A percentile compares a stretch with the other conserved stretches of the same genome.
Evolutionary conservation across 169 alveolate species (phyloP).

Genomic region (Cryptosporidium felis): DNA sequence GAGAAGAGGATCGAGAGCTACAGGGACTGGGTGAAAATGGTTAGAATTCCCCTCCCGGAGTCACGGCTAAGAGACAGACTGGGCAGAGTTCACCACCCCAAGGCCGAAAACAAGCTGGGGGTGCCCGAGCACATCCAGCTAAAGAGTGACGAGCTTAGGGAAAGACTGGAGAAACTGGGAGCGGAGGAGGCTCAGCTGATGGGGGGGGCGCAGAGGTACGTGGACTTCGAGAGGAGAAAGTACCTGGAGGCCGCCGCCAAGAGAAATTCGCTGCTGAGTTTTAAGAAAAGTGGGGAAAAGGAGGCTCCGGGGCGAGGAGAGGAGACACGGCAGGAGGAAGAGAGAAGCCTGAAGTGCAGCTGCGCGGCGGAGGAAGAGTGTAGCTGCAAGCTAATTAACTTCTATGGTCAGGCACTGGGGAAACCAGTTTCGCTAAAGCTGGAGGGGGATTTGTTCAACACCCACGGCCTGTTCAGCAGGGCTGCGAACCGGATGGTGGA

Average conservation of each 20-base stretch:
- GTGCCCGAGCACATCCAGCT: background rate
- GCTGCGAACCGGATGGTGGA: background rate
- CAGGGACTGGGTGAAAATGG: background rate
- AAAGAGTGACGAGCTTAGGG: constrained; percentile 18
- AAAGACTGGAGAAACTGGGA: background rate
- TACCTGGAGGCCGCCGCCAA: constrained; percentile 54
- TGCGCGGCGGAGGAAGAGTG: constrained; percentile 8
- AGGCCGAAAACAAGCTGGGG: constrained; percentile 10
- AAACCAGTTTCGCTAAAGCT: constrained; percentile 45
- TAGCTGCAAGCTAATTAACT: background rate
- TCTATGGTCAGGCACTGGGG: constrained; percentile 33
- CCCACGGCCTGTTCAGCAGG: background rate
- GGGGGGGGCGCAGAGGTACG: constrained; percentile 13
- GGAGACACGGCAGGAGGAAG: background rate
- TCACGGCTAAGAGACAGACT: constrained; percentile 40
- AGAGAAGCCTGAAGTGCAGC: constrained; percentile 3
- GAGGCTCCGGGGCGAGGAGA: background rate
- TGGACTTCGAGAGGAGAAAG: constrained; percentile 37
- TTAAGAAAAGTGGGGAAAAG: background rate
- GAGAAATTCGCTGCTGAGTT: background rate
- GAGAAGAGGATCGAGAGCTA: background rate
- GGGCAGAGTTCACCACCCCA: constrained; percentile 2
- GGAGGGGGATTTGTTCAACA: constrained; percentile 34
- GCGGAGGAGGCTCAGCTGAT: background rate
- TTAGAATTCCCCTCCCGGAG: constrained; percentile 35